Evolutionary conservation across 2,329 filamentous ascomycete genomes (phyloP).

Genomic region (Onygenales sp.): DNA sequence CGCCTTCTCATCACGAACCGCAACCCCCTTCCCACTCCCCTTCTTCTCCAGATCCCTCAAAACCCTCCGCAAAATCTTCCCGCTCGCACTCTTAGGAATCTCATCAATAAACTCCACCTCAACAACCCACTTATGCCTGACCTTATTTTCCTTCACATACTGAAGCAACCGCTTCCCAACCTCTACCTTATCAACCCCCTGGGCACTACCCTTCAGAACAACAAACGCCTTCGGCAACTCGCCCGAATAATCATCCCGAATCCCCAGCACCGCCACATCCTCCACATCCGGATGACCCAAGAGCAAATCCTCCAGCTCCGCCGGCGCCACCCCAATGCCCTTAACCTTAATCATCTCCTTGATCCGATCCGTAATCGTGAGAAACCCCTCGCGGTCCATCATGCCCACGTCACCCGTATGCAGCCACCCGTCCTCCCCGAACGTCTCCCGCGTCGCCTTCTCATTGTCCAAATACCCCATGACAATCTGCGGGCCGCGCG

Average conservation of each 20-base stretch:
- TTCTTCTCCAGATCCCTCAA: conserved; percentile 4
- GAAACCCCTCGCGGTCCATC: conserved; percentile 38
- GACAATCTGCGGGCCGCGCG: conserved; percentile 44
- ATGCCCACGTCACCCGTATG: conserved; percentile 48
- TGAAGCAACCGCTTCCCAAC: conserved; percentile 43
- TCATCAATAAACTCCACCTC: conserved; percentile 31
- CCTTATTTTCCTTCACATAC: conserved; percentile 58
- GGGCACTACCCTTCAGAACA: conserved; percentile 30
- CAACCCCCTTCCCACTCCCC: neutral
- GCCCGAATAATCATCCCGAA: conserved; percentile 49
- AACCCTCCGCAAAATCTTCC: conserved; percentile 53
- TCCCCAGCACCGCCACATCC: conserved; percentile 46
- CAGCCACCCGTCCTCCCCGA: conserved; percentile 44
- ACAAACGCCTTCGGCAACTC: conserved; percentile 51
- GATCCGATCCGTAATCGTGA: conserved; percentile 51
- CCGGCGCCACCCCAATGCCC: conserved; percentile 49
- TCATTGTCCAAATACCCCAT: conserved; percentile 45
- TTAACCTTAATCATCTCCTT: conserved; percentile 64
- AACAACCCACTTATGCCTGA: conserved; percentile 37
- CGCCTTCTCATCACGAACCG: conserved; percentile 1
- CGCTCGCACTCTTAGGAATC: conserved; percentile 64
- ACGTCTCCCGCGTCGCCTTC: conserved; percentile 39
- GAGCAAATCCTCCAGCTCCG: conserved; percentile 55
- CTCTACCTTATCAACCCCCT: conserved; percentile 17
- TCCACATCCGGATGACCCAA: conserved; percentile 44